Evolutionary conservation across 2,329 filamentous ascomycete genomes (phyloP).

Genomic region (Arthrobotrys sinensis): DNA sequence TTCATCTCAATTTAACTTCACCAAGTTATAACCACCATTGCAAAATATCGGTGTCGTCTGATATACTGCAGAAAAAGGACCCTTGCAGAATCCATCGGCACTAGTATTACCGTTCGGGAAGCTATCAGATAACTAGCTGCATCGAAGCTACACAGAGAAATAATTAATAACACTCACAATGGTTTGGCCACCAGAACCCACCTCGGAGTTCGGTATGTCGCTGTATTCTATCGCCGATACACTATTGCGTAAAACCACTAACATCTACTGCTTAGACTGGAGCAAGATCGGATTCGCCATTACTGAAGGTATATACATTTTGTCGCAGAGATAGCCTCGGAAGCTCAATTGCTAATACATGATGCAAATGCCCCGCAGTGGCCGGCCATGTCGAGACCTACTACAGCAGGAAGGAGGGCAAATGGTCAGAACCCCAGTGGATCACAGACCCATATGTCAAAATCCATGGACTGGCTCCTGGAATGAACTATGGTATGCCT

Average conservation of each 20-base stretch:
- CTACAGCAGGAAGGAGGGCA: slow-evolving; percentile 80
- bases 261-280: slow-evolving; percentile 77
- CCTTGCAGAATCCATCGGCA: slow-evolving; percentile 40
- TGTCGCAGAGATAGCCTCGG: background rate
- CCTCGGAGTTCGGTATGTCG: slow-evolving; percentile 46
- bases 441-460: slow-evolving; percentile 86
- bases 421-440: slow-evolving; percentile 85
- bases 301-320: slow-evolving; percentile 79
- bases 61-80: background rate
- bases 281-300: slow-evolving; percentile 92
- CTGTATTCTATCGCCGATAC: background rate
- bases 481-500: slow-evolving; percentile 82
- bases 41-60: slow-evolving; percentile 6
- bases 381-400: slow-evolving; percentile 94
- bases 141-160: background rate
- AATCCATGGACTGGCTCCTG: slow-evolving; percentile 95
- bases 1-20: background rate
- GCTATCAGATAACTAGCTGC: slow-evolving; percentile 22
- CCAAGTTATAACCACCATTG: background rate
- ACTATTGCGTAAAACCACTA: slow-evolving; percentile 3
- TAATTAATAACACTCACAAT: slow-evolving; percentile 26
- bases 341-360: slow-evolving; percentile 24
- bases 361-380: slow-evolving; percentile 72
- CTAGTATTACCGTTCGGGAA: slow-evolving; percentile 39
- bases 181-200: slow-evolving; percentile 58